Base-by-base conservation (phyloP, 2,329 filamentous ascomycete genomes). In the Colletotrichum musae region DNA sequence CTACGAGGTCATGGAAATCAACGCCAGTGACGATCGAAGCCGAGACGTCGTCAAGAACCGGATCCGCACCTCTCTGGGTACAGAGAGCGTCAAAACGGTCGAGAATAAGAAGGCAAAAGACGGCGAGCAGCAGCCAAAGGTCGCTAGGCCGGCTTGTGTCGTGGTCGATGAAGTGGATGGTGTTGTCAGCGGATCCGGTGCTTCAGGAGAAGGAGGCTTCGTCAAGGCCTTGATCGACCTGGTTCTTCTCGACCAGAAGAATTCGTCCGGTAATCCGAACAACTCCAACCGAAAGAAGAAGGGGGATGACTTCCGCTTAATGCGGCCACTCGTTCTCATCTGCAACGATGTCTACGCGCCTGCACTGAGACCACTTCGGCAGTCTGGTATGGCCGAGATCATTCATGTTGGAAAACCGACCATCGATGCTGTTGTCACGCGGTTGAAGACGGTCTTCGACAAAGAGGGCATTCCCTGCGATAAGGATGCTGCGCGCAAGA, bases 291-390 rank as follows among this genome's bases (percentile, higher is more conserved):
- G 77, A 6, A 88, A 85, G 73, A 93, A 89, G 79, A 95, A 94
- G 77, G 92, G 91, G 0, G 95, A 98, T 75, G 92, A 91, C 68
- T 99, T 99, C 77, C 89, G 93, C 50, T 87, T 98, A 71, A 88
- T 97, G 81, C 88, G 96, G 53, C 96, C 96, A 0, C 85, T 99
- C 36, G 94, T 99, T 58, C 85, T 99, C 56, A 96, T 99, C 74
- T 99, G 96, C 84, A 99, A 99, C 75, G 97, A 99, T 78, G 90
- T 98, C 1, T 99, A 99, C 76, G 94, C 97, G 74, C 91, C 95
- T 4, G 93, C 95, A 21, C 86, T 99, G 48, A 89, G 94, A 32
- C 94, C 94, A 0, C 85, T 99, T 7, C 90, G 96, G n/a, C 93
- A 95, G 72, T 95, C 94, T 0, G 90, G 86, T 6, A 82, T 96